phyloP scores from a whole-genome alignment of 2,329 filamentous ascomycete genomes.

The Microdochium trichocladiopsis region DNA sequence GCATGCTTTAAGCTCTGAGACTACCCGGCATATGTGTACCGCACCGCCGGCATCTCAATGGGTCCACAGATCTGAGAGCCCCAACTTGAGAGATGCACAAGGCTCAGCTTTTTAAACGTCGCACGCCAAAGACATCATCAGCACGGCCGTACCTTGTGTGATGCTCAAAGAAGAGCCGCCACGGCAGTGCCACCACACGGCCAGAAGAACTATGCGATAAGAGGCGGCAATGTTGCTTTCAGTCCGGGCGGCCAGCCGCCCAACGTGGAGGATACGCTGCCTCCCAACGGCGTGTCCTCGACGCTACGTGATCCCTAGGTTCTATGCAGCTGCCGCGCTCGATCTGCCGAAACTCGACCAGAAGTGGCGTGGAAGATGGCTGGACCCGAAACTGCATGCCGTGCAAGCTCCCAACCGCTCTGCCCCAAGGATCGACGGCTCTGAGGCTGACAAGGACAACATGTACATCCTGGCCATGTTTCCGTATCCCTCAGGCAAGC shows the following conservation, averaged over 20 bases:
- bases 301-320: background rate
- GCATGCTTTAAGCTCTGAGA: too few relatives aligned
- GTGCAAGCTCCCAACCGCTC: background rate
- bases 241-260: background rate
- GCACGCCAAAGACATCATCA: too few relatives aligned
- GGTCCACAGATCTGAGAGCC: too few relatives aligned
- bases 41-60: too few relatives aligned
- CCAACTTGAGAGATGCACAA: too few relatives aligned
- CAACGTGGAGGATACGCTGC: background rate
- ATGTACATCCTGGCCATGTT: slow-evolving; percentile 87
- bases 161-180: background rate
- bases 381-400: slow-evolving; percentile 8
- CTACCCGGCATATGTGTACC: too few relatives aligned
- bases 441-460: slow-evolving; percentile 17
- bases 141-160: too few relatives aligned
- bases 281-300: background rate
- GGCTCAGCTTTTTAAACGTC: too few relatives aligned
- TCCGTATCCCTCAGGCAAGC: slow-evolving; percentile 79
- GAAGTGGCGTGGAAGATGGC: slow-evolving; percentile 47
- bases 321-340: slow-evolving; percentile 17
- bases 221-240: background rate
- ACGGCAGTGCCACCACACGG: background rate
- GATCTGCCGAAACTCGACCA: slow-evolving; percentile 38
- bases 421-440: slow-evolving; percentile 3
- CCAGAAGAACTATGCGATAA: background rate